Evolutionary conservation across 352 stramenopile species (phyloP).

Genomic region (Phytophthora podocarpi): DNA sequence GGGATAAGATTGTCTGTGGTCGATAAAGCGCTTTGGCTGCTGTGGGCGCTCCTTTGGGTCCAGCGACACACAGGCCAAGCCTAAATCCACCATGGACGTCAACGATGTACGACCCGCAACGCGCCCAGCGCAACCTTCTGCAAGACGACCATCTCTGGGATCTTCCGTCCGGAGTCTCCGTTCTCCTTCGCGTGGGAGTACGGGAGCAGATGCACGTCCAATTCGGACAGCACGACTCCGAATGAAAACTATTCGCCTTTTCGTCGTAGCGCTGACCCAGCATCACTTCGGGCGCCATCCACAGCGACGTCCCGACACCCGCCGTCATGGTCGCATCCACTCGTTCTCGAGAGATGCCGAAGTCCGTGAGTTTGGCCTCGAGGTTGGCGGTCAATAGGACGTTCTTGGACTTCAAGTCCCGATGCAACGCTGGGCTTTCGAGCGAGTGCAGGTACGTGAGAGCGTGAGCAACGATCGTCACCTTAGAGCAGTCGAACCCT

Average conservation of each 20-base stretch:
- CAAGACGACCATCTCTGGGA: slow-evolving; percentile 12
- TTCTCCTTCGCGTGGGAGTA: slow-evolving; percentile 31
- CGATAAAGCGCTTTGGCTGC: slow-evolving; percentile 18
- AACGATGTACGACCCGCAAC: slow-evolving; percentile 16
- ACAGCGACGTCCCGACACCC: too few relatives aligned
- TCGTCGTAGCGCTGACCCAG: slow-evolving; percentile 25
- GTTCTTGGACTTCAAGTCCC: slow-evolving; percentile 20
- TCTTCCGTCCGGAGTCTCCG: neutral
- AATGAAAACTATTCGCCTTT: slow-evolving; percentile 16
- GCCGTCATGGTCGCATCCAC: slow-evolving; percentile 37
- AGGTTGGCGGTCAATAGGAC: slow-evolving; percentile 25
- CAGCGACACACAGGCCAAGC: slow-evolving; percentile 18
- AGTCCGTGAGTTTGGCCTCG: slow-evolving; percentile 51
- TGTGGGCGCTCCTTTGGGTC: slow-evolving; percentile 32
- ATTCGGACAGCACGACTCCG: slow-evolving; percentile 25
- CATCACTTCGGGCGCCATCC: too few relatives aligned
- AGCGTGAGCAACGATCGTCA: slow-evolving; percentile 46
- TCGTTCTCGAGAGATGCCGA: slow-evolving; percentile 34
- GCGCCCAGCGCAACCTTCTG: slow-evolving; percentile 32
- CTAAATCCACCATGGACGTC: slow-evolving; percentile 19
- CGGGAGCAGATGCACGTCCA: slow-evolving; percentile 30
- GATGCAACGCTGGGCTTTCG: slow-evolving; percentile 9
- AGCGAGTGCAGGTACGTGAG: slow-evolving; percentile 28
- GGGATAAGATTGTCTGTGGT: slow-evolving; percentile 15
- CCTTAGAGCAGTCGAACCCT: slow-evolving; percentile 42